A percentile compares a stretch with the other conserved stretches of the same genome.
Conservation (phyloP, 129 eudicot species). For the Flaveria robusta region DNA sequence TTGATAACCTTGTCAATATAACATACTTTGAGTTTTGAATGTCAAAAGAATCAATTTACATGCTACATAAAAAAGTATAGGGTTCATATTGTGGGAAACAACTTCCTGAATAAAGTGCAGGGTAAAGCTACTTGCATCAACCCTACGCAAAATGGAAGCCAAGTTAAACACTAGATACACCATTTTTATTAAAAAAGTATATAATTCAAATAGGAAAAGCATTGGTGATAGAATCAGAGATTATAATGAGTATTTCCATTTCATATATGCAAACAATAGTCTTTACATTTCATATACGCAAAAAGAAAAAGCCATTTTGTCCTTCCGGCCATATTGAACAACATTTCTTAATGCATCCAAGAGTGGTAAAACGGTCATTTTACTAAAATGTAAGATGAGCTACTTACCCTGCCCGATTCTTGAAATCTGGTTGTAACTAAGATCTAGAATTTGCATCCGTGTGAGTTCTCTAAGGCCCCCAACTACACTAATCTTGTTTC, state of each 20-base stretch:
- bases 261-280: no score
- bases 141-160: no score
- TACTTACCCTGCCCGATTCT: slow-evolving; percentile 74
- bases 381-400: slow-evolving; percentile 3
- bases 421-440: slow-evolving; percentile 75
- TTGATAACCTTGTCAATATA: slow-evolving; percentile 61
- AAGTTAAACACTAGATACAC: no score
- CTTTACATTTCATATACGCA: neutral
- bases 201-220: neutral
- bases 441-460: slow-evolving; percentile 67
- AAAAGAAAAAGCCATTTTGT: neutral
- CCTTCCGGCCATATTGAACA: neutral
- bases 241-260: no score
- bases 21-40: neutral
- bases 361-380: neutral
- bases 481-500: slow-evolving; percentile 67
- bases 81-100: no score
- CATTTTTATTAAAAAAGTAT: neutral
- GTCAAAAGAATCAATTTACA: neutral
- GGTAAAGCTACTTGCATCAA: no score
- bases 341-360: neutral
- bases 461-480: slow-evolving; percentile 86
- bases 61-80: neutral
- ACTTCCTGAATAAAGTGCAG: no score
- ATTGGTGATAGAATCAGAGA: no score